Base-by-base conservation (phyloP, 441 rosid genomes). In the Arabidopsis hybrid region DNA sequence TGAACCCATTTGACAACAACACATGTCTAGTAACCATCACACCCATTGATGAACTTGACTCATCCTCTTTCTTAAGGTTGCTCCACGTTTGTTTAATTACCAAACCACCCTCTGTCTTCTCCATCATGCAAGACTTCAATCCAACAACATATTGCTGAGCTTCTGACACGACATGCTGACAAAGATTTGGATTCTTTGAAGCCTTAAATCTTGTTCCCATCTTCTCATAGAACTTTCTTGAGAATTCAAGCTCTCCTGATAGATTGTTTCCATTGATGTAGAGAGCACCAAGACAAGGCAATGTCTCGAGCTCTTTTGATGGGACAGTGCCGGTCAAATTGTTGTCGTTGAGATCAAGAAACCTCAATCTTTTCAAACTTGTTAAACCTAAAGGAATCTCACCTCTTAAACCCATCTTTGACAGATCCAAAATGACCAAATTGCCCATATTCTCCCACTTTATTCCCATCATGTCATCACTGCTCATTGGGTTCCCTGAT, bases 121-220 rank as follows among this genome's bases (percentile, higher is more conserved):
- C 76, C 72, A 67, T 65, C 56, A 39, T 83, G 85, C 99, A 92
- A 71, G 86, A 84, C 58, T 83, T 92, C 32, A 95, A 86, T 60
- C 96, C 93, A 65, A 69, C 93, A 67, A 63, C 80, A 71, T 61
- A 29, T 65, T 75, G 8, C 7, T 40, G 57, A 63, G 79, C 49
- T 62, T 18, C 58, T 79, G 71, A 76, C 60, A 62, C 67, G 39
- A 71, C 17, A 60, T 69, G 83, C 43, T 81, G 88, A 79, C 99
- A 95, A 51, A 95, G 84, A 68, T 85, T 80, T 42, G 95, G 92
- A 78, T 95, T 95, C 79, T 76, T 83, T 87, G 91, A 88, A 31
- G 97, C 97, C 69, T 91, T 89, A 50, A 95, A 88, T 8, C 97
- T 91, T 83, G 90, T 85, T 12, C 96, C 91, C 85, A 95, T 75